Percentiles rank a stretch among this genome's conserved stretches.
These are phyloP conservation scores for Porphyrellus cyaneotinctus DNA, from an alignment of 768 basidiomycete species.

Conservation along the genomic window DNA sequence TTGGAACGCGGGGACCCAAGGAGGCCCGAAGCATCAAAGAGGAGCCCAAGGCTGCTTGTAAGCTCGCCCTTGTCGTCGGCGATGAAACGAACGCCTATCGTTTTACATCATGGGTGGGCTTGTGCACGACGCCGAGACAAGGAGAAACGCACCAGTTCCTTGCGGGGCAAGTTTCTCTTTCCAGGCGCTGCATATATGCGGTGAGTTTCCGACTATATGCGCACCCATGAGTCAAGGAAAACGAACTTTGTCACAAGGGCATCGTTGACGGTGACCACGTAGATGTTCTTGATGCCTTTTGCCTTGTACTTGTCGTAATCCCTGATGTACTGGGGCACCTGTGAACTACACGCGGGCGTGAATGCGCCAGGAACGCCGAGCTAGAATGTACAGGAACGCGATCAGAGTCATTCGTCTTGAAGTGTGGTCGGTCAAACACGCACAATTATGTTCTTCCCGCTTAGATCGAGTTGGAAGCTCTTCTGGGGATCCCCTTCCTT, in stretches of 20 bases:
- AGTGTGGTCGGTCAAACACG: constrained; percentile 17
- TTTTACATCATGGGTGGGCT: neutral
- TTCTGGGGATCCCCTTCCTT: constrained; percentile 56
- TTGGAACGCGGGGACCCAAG: constrained; percentile 69
- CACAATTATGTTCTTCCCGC: constrained; percentile 64
- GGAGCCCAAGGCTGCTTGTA: constrained; percentile 49
- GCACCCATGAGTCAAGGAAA: neutral
- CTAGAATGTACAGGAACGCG: constrained; percentile 28
- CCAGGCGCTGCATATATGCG: constrained; percentile 49
- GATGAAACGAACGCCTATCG: constrained; percentile 53
- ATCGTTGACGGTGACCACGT: constrained; percentile 77
- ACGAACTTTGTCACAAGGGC: constrained; percentile 58
- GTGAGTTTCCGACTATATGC: constrained; percentile 10
- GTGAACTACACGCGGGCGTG: constrained; percentile 64
- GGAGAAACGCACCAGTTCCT: constrained; percentile 45
- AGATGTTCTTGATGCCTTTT: constrained; percentile 71
- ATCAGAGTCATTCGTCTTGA: neutral
- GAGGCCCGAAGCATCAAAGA: constrained; percentile 57
- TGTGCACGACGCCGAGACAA: constrained; percentile 1
- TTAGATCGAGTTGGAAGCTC: constrained; percentile 41
- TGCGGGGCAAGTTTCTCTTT: constrained; percentile 55
- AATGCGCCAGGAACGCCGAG: constrained; percentile 78
- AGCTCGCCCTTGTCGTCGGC: constrained; percentile 66
- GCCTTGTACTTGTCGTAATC: constrained; percentile 67
- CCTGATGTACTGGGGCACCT: constrained; percentile 61